Conservation (phyloP, 2,329 filamentous ascomycete species). For the Scedosporium boydii region DNA sequence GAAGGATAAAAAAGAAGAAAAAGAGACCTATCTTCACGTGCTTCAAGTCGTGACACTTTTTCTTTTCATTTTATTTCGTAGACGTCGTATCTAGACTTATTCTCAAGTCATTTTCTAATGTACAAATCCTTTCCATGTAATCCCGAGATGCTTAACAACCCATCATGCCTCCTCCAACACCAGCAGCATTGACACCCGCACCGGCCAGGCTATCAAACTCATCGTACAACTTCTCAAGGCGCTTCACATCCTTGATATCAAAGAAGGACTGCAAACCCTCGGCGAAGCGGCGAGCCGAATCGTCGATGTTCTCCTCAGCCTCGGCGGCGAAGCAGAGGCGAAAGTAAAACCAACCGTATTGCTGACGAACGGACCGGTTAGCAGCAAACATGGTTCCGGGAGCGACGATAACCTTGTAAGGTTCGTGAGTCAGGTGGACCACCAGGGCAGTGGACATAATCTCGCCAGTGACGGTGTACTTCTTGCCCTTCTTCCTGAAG, state of each 20-base stretch:
- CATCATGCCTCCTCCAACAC: neutral
- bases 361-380: conserved; percentile 45
- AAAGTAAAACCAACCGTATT: conserved; percentile 61
- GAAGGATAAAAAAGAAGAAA: neutral
- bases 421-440: conserved; percentile 59
- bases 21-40: neutral
- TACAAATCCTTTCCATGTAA: conserved; percentile 15
- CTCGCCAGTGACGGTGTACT: conserved; percentile 34
- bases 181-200: conserved; percentile 13
- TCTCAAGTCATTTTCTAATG: neutral
- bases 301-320: conserved; percentile 57
- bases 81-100: neutral
- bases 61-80: neutral
- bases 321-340: conserved; percentile 81
- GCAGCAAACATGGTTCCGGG: conserved; percentile 69
- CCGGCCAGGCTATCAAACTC: conserved; percentile 16
- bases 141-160: conserved; percentile 16
- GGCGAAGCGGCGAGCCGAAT: conserved; percentile 54
- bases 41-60: neutral
- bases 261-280: conserved; percentile 64
- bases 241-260: conserved; percentile 56
- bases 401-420: conserved; percentile 58
- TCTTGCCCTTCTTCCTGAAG: conserved; percentile 24
- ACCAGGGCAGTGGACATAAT: conserved; percentile 58
- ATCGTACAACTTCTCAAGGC: conserved; percentile 54